Base-by-base conservation (phyloP, 768 basidiomycete genomes). In the Serendipita sp. region DNA sequence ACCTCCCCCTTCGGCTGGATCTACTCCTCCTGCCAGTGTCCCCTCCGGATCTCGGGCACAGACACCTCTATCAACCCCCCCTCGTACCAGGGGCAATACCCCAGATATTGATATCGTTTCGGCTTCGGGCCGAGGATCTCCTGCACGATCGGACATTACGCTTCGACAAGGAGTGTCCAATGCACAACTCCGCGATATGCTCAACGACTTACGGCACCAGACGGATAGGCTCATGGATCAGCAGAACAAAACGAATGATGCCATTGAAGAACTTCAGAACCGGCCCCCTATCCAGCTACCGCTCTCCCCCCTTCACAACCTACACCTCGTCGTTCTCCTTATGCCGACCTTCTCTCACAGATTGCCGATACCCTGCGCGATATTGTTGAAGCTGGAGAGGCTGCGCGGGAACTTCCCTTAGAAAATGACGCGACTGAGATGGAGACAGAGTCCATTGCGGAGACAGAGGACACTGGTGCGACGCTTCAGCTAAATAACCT, bases 221-320 rank as follows among this genome's bases (percentile, higher is more conserved):
- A 76, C 85, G 4, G 75, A 76, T 8, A 81, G 79, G 7, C 72
- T 95, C 23, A 77, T 81, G 73, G 78, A 86, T 56, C 82, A 80
- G 3, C 89, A 94, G 72, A 69, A 72, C 0, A 75, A 79, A 0
- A 80, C 85, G 4, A 83, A 84, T 63, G 78, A 80, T 35, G 74
- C 83, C 66, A 73, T 93, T 41, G 82, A 86, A 65, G 81, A 84
- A 30, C 75, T 92, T 63, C 79, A 81, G 18, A 77, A 79, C 13
- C 70, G 77, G 35, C 78, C 80, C 18, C 73, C 64, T 3, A 36
- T 66, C 41, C 47, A 63, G 51, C 23, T 65, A n/a, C n/a, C n/a
- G n/a, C 81, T 51, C 66, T 73, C 18, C 75, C 77, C 56, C 77
- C 78, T 4, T 79, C 83, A 44, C 82, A 83, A 63, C 75, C 62